Evolutionary conservation across 345 rosid genomes (phyloP).

Genomic region (Salix caprea): DNA sequence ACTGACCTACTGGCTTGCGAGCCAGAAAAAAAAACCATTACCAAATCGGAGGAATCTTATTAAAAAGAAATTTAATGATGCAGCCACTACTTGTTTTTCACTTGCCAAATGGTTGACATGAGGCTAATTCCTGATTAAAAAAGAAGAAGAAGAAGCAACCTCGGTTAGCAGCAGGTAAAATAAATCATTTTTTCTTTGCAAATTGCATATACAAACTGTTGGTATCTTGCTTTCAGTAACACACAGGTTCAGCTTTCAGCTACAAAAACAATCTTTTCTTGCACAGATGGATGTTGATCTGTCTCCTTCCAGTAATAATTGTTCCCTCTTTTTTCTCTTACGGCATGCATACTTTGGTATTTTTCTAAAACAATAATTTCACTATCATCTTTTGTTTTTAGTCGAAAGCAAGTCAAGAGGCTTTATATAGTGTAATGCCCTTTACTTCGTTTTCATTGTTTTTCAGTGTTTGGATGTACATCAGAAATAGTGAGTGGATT

Average conservation of each 20-base stretch:
- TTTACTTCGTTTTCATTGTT: neutral
- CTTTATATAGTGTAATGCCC: neutral
- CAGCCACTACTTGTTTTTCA: neutral
- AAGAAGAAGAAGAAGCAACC: neutral
- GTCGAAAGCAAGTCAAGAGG: neutral
- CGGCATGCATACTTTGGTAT: neutral
- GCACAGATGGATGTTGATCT: neutral
- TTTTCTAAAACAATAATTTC: neutral
- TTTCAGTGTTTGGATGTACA: too few relatives aligned
- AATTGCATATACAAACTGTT: neutral
- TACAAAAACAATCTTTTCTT: neutral
- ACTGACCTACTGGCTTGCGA: neutral
- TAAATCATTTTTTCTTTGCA: neutral
- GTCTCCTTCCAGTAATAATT: conserved; percentile 7
- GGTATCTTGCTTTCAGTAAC: neutral
- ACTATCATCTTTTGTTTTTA: neutral
- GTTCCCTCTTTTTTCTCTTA: neutral
- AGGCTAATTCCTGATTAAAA: neutral
- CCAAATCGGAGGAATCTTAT: neutral
- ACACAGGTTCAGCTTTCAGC: conserved; percentile 2
- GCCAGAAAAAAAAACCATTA: neutral
- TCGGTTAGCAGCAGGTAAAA: neutral
- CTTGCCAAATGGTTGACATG: neutral
- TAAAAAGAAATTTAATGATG: too few relatives aligned
- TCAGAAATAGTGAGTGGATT: neutral